Conservation (phyloP, 2,329 filamentous ascomycete species). For the Tolypocladium ovalisporum region DNA sequence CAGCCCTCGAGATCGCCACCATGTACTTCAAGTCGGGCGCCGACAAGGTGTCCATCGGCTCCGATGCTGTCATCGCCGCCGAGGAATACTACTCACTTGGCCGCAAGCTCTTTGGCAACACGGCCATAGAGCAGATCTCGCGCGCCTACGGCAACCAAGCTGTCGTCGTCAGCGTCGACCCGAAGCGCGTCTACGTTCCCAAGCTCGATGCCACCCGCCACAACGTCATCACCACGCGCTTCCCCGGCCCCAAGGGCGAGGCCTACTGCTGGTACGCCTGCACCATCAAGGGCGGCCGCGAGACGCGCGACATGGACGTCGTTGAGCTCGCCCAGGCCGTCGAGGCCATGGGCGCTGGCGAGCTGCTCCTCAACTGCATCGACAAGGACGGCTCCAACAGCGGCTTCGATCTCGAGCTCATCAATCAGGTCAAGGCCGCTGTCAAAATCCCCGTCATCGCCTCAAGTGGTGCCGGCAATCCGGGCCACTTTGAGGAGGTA, state of each 20-base stretch:
- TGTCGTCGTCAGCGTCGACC: conserved; percentile 91
- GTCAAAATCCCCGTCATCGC: conserved; percentile 92
- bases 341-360: conserved; percentile 89
- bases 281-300: conserved; percentile 89
- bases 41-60: conserved; percentile 95
- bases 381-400: conserved; percentile 92
- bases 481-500: conserved; percentile 81
- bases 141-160: conserved; percentile 91
- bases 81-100: conserved; percentile 76
- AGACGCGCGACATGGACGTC: conserved; percentile 89
- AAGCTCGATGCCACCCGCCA: conserved; percentile 63
- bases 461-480: conserved; percentile 81
- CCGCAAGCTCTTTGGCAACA: conserved; percentile 61
- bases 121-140: conserved; percentile 92
- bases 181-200: conserved; percentile 78
- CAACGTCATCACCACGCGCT: conserved; percentile 57
- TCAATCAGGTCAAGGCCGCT: conserved; percentile 75
- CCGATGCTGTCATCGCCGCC: conserved; percentile 84
- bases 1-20: conserved; percentile 83
- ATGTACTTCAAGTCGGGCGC: conserved; percentile 97
- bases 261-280: conserved; percentile 92
- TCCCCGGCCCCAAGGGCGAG: conserved; percentile 66
- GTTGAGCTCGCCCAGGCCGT: conserved; percentile 79
- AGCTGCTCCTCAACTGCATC: conserved; percentile 95
- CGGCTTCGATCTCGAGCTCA: conserved; percentile 89